Base-by-base conservation (phyloP, 2,329 filamentous ascomycete species). In the Aschersonia sp. region DNA sequence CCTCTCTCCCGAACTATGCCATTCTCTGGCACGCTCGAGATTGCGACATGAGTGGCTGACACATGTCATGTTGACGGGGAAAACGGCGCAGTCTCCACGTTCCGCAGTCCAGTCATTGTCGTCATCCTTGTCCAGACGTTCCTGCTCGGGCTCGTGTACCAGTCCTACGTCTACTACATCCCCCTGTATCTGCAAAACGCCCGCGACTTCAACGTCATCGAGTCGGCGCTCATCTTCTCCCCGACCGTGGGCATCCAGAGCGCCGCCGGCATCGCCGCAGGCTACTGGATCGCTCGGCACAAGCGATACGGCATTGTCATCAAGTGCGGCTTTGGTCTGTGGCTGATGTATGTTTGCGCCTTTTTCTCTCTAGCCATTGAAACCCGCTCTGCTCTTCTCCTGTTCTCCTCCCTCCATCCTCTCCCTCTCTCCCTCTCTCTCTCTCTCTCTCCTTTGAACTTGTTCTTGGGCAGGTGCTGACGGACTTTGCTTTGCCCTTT, bases 181-280 rank as follows among this genome's bases (percentile, higher is more conserved):
- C 78, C 78, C 1, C 62, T 81, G 0, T 83, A 78, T 58, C 75
- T 77, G 43, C 76, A 82, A 53, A 80, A 79, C 49, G 75, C 70
- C 3, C 56, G 57, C 22, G 56, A 57, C 14, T 61, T 56, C 46
- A 57, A 58, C 5, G 54, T 60, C 10, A 48, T 63, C 4, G 66
- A 69, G 30, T 76, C 77, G 4, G 78, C 77, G 1, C 64, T 66
- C 6, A 60, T 78, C 32, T 70, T 69, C 2, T 62, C 73, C 7
- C 68, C 74, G 0, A 62, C 79, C 51, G 68, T 77, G 7, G 59
- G 63, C 14, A 60, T 62, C 6, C 73, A 80, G 58, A 58, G 67
- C 4, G 52, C 64, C 2, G 57, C 66, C 5, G 76, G 72, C 1
- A 66, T 70, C 10, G 39, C 67, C 1, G 73, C 72, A 0, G 78